Conservation (phyloP, 2,329 filamentous ascomycete genomes). For the Aspergillus thermomutatus region DNA sequence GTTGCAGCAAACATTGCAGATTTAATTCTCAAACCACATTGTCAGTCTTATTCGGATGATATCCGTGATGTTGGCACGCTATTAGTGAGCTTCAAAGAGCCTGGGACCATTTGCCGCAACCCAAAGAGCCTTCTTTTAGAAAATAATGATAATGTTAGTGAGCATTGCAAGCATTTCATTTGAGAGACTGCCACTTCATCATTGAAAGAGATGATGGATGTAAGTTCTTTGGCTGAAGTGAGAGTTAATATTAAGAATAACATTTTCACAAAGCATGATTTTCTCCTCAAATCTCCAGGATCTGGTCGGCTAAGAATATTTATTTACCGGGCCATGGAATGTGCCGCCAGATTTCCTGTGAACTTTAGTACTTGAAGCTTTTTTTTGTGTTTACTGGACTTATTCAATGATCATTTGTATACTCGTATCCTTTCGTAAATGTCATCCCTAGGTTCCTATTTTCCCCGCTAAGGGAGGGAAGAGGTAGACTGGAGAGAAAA, state of each 20-base stretch:
- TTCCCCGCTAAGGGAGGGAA: too few relatives aligned
- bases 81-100: constrained; percentile 1
- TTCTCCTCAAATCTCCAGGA: constrained; percentile 1
- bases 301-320: not conserved
- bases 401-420: too few relatives aligned
- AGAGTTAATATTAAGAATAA: not conserved
- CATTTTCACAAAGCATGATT: not conserved
- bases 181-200: not conserved
- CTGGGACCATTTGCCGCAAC: not conserved
- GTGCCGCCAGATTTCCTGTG: not conserved
- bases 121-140: not conserved
- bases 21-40: not conserved
- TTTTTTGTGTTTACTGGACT: too few relatives aligned
- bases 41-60: not conserved
- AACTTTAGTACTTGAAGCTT: too few relatives aligned
- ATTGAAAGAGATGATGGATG: not conserved
- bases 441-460: too few relatives aligned
- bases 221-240: not conserved
- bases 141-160: not conserved
- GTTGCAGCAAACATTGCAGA: not conserved
- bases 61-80: not conserved
- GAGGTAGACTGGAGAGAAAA: too few relatives aligned
- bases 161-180: not conserved
- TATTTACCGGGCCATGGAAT: constrained; percentile 2
- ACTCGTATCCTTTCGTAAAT: too few relatives aligned